Conservation (phyloP, 768 basidiomycete genomes). For the Trametopsis cervina region DNA sequence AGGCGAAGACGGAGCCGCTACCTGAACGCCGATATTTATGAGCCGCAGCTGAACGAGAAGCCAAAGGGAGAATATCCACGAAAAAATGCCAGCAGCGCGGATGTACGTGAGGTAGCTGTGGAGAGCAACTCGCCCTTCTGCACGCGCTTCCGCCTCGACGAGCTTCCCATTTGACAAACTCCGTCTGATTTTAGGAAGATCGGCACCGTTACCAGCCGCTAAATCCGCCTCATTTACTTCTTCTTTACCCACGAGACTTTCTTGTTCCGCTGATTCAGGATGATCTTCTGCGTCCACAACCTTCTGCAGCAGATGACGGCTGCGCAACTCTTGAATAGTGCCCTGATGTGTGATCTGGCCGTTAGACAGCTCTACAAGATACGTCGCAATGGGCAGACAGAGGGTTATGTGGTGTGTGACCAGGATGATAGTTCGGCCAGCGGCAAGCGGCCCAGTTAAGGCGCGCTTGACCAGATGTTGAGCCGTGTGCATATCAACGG, state of each 20-base stretch:
- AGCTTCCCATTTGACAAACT: slow-evolving; percentile 38
- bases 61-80: slow-evolving; percentile 47
- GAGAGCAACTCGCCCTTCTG: slow-evolving; percentile 57
- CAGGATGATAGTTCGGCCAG: slow-evolving; percentile 65
- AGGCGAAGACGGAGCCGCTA: slow-evolving; percentile 17
- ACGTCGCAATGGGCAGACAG: slow-evolving; percentile 60
- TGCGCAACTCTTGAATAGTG: slow-evolving; percentile 38
- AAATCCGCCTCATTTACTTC: slow-evolving; percentile 31
- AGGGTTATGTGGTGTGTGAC: slow-evolving; percentile 80
- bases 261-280: slow-evolving; percentile 6
- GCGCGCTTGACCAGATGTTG: slow-evolving; percentile 60
- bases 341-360: slow-evolving; percentile 48
- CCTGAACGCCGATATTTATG: slow-evolving; percentile 54
- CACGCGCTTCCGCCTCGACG: slow-evolving; percentile 54
- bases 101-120: slow-evolving; percentile 60
- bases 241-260: slow-evolving; percentile 7
- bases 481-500: slow-evolving; percentile 76
- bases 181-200: neutral
- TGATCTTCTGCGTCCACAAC: slow-evolving; percentile 33
- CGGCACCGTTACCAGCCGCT: slow-evolving; percentile 1
- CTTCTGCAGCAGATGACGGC: slow-evolving; percentile 34
- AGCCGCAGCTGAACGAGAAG: slow-evolving; percentile 48
- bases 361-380: slow-evolving; percentile 54
- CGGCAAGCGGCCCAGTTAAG: slow-evolving; percentile 53
- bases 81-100: slow-evolving; percentile 47